Base-by-base conservation (phyloP, 2,329 filamentous ascomycete genomes). In the Pezicula carpinea region DNA sequence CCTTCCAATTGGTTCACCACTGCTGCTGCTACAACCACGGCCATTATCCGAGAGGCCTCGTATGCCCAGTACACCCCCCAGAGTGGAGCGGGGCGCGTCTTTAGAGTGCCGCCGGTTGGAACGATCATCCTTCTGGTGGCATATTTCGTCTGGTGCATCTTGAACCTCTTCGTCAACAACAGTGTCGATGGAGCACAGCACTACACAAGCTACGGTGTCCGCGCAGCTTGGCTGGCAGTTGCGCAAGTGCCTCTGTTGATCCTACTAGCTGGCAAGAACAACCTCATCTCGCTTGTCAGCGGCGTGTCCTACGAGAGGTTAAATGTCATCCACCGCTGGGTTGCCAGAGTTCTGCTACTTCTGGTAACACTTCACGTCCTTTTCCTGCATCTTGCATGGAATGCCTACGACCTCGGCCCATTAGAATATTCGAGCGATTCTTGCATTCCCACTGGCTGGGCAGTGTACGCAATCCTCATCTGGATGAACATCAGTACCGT, bases 321-420 rank as follows among this genome's bases (percentile, higher is more conserved):
- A 49, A 87, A 87, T 62, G 87, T 84, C 82, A 64, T 87, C 46
- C 85, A 89, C 58, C 75, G 85, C 52, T 89, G 85, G 85, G 77
- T 81, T 10, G 79, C 80, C 2, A 76, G 85, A 52, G 82, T 80
- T 48, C 77, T 88, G 66, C 74, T 88, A 29, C 69, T 87, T 26
- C 85, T 82, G 0, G 79, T 78, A 3, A 81, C 52, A 3, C 43
- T 60, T 10, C 58, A 60, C 49, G 40, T 59, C 34, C 48, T 55
- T 5, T 59, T 57, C 39, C 41, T 57, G 23, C 52, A 55, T 36
- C 39, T 55, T 2, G 46, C 53, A 14, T 60, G 58, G 58, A 56
- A 58, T 35, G 48, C 48, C 10, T 60, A 58, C 36, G 48, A 50
- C 10, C 40, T 59, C 7, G 51, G 50, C n/a, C 48, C 50, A 11